Conservation (phyloP, 495 filamentous ascomycete species). For the Talaromyces proteolyticus region DNA sequence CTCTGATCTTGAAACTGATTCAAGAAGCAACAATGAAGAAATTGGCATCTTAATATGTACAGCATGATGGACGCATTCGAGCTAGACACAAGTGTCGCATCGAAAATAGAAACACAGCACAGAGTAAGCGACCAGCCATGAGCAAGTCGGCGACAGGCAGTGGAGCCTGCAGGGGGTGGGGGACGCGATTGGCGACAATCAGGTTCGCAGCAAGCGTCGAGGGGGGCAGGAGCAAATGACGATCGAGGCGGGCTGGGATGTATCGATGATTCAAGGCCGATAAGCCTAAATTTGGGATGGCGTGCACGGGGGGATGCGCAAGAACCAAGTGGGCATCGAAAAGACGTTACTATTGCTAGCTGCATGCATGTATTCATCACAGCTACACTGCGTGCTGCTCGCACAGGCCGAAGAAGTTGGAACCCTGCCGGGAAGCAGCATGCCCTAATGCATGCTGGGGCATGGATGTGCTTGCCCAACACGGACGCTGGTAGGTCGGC, state of each 20-base stretch:
- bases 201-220: background rate
- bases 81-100: background rate
- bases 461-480: too few species aligned
- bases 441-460: slow-evolving; percentile 4
- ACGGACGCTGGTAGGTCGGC: too few species aligned
- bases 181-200: background rate
- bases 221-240: background rate
- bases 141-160: background rate
- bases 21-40: background rate
- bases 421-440: slow-evolving; percentile 2
- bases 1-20: background rate
- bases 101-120: slow-evolving; percentile 3
- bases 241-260: background rate
- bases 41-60: slow-evolving; percentile 2
- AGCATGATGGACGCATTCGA: background rate
- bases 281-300: background rate
- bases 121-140: background rate
- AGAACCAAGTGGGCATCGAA: too few species aligned
- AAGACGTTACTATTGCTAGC: background rate
- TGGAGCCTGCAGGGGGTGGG: background rate
- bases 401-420: too few species aligned
- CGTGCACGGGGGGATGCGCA: too few species aligned
- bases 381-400: too few species aligned
- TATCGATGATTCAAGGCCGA: background rate
- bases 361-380: too few species aligned